Conservation (phyloP, 2,329 filamentous ascomycete species). For the Teratosphaeria epicoccoides region DNA sequence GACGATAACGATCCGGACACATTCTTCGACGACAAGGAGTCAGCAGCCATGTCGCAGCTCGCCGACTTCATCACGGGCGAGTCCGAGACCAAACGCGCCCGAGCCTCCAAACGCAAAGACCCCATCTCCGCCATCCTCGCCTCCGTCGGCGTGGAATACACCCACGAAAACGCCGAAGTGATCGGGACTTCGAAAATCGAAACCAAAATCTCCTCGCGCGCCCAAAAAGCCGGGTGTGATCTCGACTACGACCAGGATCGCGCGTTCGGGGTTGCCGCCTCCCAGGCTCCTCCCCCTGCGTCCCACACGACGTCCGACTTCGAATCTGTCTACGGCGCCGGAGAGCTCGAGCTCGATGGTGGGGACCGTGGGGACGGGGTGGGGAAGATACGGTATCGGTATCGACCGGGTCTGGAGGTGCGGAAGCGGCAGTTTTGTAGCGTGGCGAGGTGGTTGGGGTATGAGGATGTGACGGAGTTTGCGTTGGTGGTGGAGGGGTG, state of each 20-base stretch:
- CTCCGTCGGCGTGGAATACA: slow-evolving; percentile 83
- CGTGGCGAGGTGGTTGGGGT: slow-evolving; percentile 74
- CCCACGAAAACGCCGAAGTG: slow-evolving; percentile 92
- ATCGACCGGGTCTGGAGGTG: slow-evolving; percentile 65
- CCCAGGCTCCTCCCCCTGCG: neutral
- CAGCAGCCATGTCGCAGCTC: slow-evolving; percentile 62
- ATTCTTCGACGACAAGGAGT: slow-evolving; percentile 35
- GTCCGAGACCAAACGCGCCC: slow-evolving; percentile 21
- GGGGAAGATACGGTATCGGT: slow-evolving; percentile 44
- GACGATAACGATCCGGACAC: slow-evolving; percentile 22
- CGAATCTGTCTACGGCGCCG: neutral
- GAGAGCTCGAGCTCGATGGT: neutral
- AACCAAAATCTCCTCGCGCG: slow-evolving; percentile 66
- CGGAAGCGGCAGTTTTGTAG: slow-evolving; percentile 76
- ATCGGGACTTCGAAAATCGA: slow-evolving; percentile 90
- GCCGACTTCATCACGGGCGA: slow-evolving; percentile 47
- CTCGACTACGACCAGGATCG: slow-evolving; percentile 39
- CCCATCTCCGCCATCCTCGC: slow-evolving; percentile 82
- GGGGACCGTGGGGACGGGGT: slow-evolving; percentile 5
- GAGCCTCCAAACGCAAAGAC: slow-evolving; percentile 45
- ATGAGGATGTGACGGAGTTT: slow-evolving; percentile 67
- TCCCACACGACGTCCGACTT: neutral
- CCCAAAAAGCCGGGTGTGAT: slow-evolving; percentile 50
- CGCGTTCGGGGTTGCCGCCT: slow-evolving; percentile 14
- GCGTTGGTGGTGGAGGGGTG: slow-evolving; percentile 82